phyloP scores from a whole-genome alignment of 768 basidiomycete species.

The Lactifluus rugatus region DNA sequence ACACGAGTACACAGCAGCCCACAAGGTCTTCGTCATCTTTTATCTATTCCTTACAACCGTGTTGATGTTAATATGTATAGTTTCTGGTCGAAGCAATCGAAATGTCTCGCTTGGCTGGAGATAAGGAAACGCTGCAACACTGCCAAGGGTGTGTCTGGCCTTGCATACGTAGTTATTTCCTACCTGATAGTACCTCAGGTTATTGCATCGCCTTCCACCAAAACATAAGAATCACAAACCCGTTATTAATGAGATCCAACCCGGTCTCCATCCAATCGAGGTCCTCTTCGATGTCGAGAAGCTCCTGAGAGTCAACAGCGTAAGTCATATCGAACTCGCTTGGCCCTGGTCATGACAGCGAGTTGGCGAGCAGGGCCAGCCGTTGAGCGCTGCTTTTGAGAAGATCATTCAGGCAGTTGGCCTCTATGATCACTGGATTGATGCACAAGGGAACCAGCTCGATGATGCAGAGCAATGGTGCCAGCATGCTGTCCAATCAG shows the following conservation, averaged over 20 bases:
- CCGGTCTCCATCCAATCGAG: slow-evolving; percentile 66
- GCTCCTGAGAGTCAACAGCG: slow-evolving; percentile 57
- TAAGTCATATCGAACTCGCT: slow-evolving; percentile 25
- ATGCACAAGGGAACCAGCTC: slow-evolving; percentile 41
- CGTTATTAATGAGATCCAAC: slow-evolving; percentile 61
- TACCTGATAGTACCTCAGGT: slow-evolving; percentile 31
- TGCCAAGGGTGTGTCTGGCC: slow-evolving; percentile 52
- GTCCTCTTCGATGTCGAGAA: slow-evolving; percentile 70
- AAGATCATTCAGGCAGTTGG: slow-evolving; percentile 59
- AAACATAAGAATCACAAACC: slow-evolving; percentile 38
- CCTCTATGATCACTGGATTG: slow-evolving; percentile 63
- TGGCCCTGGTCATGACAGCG: not conserved
- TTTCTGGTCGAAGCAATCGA: slow-evolving; percentile 67
- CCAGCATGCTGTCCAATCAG: slow-evolving; percentile 63
- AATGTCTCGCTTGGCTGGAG: slow-evolving; percentile 63
- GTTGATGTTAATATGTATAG: slow-evolving; percentile 30
- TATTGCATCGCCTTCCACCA: slow-evolving; percentile 62
- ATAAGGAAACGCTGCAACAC: slow-evolving; percentile 64
- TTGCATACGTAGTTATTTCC: not conserved
- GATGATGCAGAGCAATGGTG: slow-evolving; percentile 57
- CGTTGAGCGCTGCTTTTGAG: slow-evolving; percentile 43
- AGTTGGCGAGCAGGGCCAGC: slow-evolving; percentile 8
- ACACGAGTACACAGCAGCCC: slow-evolving; percentile 56
- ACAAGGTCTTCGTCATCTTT: slow-evolving; percentile 38
- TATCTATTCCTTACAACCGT: not conserved